These are phyloP conservation scores for Rhodotorula sp. DNA, from an alignment of 1,284 basidiomycete species.

Conservation along the genomic window DNA sequence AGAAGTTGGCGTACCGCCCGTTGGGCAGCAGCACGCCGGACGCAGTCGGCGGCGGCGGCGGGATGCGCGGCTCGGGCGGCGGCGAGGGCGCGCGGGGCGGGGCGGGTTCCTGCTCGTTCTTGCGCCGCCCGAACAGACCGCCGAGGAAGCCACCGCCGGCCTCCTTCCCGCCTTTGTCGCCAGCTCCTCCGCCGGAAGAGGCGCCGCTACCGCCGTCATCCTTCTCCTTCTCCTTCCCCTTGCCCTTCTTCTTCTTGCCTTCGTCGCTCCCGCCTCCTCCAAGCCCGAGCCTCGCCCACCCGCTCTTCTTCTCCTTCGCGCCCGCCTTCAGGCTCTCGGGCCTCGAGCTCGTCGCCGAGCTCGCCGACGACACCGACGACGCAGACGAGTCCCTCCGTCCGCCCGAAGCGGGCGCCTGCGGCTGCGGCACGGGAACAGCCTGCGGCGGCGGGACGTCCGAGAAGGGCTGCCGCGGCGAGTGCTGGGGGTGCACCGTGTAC, in stretches of 20 bases:
- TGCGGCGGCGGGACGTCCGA: conserved; percentile 22
- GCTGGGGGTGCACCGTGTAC: conserved; percentile 29
- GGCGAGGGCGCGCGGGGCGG: conserved; percentile 43
- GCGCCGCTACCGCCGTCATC: conserved; percentile 43
- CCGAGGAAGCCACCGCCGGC: conserved; percentile 69
- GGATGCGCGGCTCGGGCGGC: conserved; percentile 38
- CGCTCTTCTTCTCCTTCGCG: conserved; percentile 72
- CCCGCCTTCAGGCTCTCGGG: conserved; percentile 2
- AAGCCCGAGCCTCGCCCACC: conserved; percentile 56
- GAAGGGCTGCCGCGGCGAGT: conserved; percentile 14
- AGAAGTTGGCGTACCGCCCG: conserved; percentile 61
- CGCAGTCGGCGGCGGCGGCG: conserved; percentile 58
- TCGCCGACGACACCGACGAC: conserved; percentile 46
- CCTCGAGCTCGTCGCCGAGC: conserved; percentile 38
- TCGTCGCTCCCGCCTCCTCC: conserved; percentile 46
- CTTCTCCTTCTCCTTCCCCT: conserved; percentile 23
- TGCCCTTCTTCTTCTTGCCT: conserved; percentile 34
- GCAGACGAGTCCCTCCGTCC: conserved; percentile 41
- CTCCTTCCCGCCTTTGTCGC: too few relatives aligned
- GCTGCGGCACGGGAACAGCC: conserved; percentile 40
- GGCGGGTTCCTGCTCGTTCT: conserved; percentile 59
- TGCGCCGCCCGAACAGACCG: conserved; percentile 82
- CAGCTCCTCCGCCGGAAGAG: too few relatives aligned
- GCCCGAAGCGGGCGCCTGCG: conserved; percentile 40
- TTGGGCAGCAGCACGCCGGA: conserved; percentile 52